These are phyloP conservation scores for Peniophora sp. DNA, from an alignment of 1,284 basidiomycete species.

Conservation along the genomic window DNA sequence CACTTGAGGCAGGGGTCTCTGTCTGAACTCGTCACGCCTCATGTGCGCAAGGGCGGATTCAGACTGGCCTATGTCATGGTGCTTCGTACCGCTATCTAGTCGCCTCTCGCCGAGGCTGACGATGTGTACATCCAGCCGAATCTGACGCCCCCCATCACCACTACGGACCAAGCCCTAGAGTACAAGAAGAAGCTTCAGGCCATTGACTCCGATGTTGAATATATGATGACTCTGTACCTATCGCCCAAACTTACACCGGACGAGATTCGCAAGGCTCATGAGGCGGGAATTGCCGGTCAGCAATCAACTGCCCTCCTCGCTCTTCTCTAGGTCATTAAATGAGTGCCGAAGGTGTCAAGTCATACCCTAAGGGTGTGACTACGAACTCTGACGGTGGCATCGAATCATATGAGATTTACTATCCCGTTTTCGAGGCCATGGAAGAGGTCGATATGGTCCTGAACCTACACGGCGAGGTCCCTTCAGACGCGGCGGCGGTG, in stretches of 20 bases:
- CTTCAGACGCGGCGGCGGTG: conserved; percentile 78
- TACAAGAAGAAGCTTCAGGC: conserved; percentile 74
- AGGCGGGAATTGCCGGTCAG: conserved; percentile 73
- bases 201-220: conserved; percentile 77
- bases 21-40: conserved; percentile 82
- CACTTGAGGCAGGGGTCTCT: conserved; percentile 88
- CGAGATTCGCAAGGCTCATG: conserved; percentile 84
- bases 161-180: conserved; percentile 71
- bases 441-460: conserved; percentile 90
- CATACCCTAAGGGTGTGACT: conserved; percentile 95
- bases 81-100: conserved; percentile 13
- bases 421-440: conserved; percentile 94
- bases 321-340: too few species aligned
- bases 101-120: conserved; percentile 3
- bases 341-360: conserved; percentile 81
- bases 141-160: conserved; percentile 87
- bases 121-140: conserved; percentile 63
- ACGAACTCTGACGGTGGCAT: conserved; percentile 97
- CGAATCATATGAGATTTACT: conserved; percentile 93
- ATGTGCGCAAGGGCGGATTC: conserved; percentile 88
- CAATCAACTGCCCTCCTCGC: too few species aligned
- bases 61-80: conserved; percentile 96
- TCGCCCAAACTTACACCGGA: conserved; percentile 86
- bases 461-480: conserved; percentile 96
- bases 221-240: conserved; percentile 95